Evolutionary conservation across 2,329 filamentous ascomycete genomes (phyloP).

Genomic region (Teratosphaeria gauchensis): DNA sequence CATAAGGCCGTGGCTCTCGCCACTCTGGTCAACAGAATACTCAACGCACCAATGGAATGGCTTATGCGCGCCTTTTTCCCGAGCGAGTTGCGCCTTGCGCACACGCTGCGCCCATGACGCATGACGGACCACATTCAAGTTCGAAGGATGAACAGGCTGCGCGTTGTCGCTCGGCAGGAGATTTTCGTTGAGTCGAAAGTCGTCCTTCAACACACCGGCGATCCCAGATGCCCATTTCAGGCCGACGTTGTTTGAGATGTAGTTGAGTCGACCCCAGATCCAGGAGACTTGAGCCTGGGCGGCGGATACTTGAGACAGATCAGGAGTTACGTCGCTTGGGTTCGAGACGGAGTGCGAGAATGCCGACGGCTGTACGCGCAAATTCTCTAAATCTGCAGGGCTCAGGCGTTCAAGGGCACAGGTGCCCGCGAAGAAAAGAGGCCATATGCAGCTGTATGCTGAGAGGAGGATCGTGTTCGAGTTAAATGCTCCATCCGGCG

Average conservation of each 20-base stretch:
- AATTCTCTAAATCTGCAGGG: conserved; percentile 2
- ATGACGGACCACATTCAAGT: background rate
- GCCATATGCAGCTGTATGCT: conserved; percentile 23
- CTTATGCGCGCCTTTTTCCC: background rate
- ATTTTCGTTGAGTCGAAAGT: conserved; percentile 10
- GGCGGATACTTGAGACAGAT: conserved; percentile 7
- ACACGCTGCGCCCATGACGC: background rate
- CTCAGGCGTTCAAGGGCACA: conserved; percentile 22
- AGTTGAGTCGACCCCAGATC: conserved; percentile 22
- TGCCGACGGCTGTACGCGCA: background rate
- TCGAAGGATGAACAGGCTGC: background rate
- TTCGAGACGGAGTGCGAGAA: too few relatives aligned
- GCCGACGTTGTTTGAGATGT: conserved; percentile 18
- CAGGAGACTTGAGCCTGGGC: conserved; percentile 20
- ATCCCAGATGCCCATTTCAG: conserved; percentile 23
- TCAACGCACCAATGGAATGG: background rate
- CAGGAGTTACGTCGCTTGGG: background rate
- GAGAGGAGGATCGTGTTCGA: conserved; percentile 18
- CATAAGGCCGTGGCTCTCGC: background rate
- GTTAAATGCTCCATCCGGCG: conserved; percentile 10
- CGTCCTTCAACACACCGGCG: conserved; percentile 20
- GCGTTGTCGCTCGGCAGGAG: background rate
- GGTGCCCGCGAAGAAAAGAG: conserved; percentile 25
- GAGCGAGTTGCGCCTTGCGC: background rate
- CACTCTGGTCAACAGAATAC: background rate